These are phyloP conservation scores for Apiotrichum gracile DNA, from an alignment of 1,284 basidiomycete species.

Conservation along the genomic window DNA sequence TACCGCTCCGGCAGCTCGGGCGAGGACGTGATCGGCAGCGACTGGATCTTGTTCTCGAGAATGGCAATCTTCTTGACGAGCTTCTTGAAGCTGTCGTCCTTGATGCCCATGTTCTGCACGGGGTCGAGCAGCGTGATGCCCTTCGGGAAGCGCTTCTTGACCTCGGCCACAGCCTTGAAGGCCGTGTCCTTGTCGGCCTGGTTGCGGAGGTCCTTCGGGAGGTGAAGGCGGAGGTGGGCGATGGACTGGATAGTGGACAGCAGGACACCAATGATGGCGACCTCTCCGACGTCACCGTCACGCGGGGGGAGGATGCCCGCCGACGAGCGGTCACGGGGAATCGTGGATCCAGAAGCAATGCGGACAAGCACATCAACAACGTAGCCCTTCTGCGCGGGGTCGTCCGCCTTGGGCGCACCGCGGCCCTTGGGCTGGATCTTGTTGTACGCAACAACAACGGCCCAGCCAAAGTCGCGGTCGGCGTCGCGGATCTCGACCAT, in stretches of 20 bases:
- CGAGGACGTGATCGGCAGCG: conserved; percentile 68
- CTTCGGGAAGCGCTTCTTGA: conserved; percentile 80
- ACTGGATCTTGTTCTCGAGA: conserved; percentile 74
- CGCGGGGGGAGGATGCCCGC: conserved; percentile 62
- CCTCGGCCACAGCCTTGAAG: conserved; percentile 85
- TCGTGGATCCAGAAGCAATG: conserved; percentile 61
- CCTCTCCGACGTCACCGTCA: conserved; percentile 65
- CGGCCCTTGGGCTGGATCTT: conserved; percentile 55
- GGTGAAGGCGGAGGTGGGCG: conserved; percentile 76
- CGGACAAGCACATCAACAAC: conserved; percentile 89
- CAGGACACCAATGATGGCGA: conserved; percentile 82
- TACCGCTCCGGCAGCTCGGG: conserved; percentile 71
- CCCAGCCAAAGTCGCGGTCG: conserved; percentile 93
- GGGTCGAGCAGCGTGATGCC: conserved; percentile 87
- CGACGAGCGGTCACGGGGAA: conserved; percentile 65
- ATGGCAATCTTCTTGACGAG: conserved; percentile 85
- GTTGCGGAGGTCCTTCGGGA: conserved; percentile 83
- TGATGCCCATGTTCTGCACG: conserved; percentile 91
- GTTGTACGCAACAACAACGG: conserved; percentile 83
- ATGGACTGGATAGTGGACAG: conserved; percentile 81
- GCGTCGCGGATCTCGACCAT: conserved; percentile 82
- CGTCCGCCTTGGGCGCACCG: conserved; percentile 45
- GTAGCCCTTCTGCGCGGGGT: conserved; percentile 84
- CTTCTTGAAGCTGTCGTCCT: conserved; percentile 84
- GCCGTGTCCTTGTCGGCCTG: conserved; percentile 70